Percentiles rank a stretch among this genome's conserved stretches.
Evolutionary conservation across 1,284 basidiomycete species (phyloP).

Genomic region (Apiotrichum mycotoxinovorans): DNA sequence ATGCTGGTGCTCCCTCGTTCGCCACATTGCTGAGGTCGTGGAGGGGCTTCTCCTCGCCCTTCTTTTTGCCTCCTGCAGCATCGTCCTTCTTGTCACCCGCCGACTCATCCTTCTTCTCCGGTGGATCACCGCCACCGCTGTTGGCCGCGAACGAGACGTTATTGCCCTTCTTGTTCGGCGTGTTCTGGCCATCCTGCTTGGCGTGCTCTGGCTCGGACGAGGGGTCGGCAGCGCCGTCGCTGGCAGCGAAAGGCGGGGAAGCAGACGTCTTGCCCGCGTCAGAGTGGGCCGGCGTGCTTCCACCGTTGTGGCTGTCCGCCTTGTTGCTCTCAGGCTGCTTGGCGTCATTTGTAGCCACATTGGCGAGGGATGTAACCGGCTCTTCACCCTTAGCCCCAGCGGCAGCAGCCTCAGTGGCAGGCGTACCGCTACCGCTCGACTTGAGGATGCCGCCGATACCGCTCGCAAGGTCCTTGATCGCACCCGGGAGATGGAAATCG

Average conservation of each 20-base stretch:
- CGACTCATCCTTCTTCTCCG: too few species aligned
- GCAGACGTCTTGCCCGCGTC: background rate
- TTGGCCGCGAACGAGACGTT: constrained; percentile 3
- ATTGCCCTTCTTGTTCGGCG: background rate
- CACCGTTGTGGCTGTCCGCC: too few species aligned
- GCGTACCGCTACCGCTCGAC: background rate
- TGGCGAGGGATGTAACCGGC: background rate
- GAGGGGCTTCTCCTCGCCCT: constrained; percentile 1
- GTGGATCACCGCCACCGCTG: too few species aligned
- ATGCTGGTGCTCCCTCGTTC: background rate
- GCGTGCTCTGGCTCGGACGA: too few species aligned
- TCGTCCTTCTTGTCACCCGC: background rate
- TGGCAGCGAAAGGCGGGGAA: too few species aligned
- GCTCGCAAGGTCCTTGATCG: background rate
- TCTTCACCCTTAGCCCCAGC: too few species aligned
- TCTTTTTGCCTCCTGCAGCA: background rate
- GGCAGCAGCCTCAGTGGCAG: too few species aligned
- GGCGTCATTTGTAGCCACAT: background rate
- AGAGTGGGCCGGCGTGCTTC: background rate
- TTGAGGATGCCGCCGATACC: background rate
- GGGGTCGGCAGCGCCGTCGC: too few species aligned
- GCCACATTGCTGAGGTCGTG: background rate
- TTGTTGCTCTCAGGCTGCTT: background rate
- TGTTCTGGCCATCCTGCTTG: background rate
- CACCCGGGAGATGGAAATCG: background rate